Base-by-base conservation (phyloP, 257 asterid genomes). In the Lantana camara region DNA sequence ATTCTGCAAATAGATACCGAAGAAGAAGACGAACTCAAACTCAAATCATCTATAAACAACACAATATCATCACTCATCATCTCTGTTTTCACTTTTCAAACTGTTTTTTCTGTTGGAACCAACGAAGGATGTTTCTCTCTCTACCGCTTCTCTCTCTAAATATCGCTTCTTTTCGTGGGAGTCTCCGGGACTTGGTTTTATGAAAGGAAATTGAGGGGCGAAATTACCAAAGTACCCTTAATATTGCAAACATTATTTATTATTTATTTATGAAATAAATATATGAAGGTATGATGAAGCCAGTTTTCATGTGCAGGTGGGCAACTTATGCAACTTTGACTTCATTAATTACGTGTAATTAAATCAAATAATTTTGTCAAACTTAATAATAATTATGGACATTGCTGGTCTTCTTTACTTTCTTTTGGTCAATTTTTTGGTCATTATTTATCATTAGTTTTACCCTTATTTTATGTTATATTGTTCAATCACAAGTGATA, bases 1-100 rank as follows among this genome's bases (percentile, higher is more conserved):
- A 92, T 89, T 82, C 97, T 85, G 73, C 98, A 92, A 5, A 85
- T 66, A 9, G 66, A 67, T 41, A 53, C 37, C 34, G 69, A 65
- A 20, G 76, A 70, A 35, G 64, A 52, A 10, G 71, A 64, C 2
- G 32, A 27, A 27, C 32, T 27, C 32, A 27, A 27, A 17, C 70
- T 67, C 50, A 66, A 54, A 58, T 83, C 91, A 63, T 83, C 93
- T 4, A 85, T 70, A 19, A n/a, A 61, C 7, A 89, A 59, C n/a
- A 80, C 66, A n/a, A 73, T 67, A 9, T 85, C 95, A 9, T 85
- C 93, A 23, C 80, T 82, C 96, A 86, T 92, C 40, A n/a, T n/a
- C n/a, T 1, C 47, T 60, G 20, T 47, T 34, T 20, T 34, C 48
- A n/a, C 5, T 51, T 30, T 48, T 69, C 70, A 7, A 58, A 22